Evolutionary conservation across 257 asterid genomes (phyloP), one percentile per base, ranked within the genome.

Genomic region (Solanum piurae): DNA sequence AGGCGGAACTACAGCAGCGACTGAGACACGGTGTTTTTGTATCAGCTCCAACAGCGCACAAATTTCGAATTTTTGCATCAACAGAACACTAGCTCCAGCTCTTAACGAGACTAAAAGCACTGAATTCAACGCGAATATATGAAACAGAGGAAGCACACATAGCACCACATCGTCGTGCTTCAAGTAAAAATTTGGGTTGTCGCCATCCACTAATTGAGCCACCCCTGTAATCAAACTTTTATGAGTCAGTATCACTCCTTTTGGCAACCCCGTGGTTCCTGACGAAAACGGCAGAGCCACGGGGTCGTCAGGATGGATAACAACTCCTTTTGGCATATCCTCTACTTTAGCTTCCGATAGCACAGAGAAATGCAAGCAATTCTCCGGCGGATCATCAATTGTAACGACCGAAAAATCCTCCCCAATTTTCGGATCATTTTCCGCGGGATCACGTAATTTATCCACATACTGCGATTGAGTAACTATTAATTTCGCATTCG

Each of bases 1-100:
- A 83, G 98, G 98, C 77, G 98, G 98, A 88, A 95, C 98, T 84
- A 94, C 97, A 64, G 96, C 95, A 12, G 97, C 98, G 79, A 95
- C 93, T 25, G 98, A 91, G 64, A 95, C 98, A 1, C 91, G 88
- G 90, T 95, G 91, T 68, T 37, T 90, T 90, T 95, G 94, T 9
- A 94, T 94, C 89, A 95, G 79, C 90, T 95, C 95, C 88, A 94
- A 37, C 38, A 95, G 83, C 83, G 94, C 40, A 2, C 91, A 92
- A 8, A 95, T 95, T 87, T 95, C 98, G 86, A 95, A 95, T 72
- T 93, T 95, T 62, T 90, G 94, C 98, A 95, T 94, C 64, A 95
- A 27, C 33, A 95, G 23, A 6, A 95, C 94, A 9, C 88, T 90
- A 1, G 95, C 94, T 5, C 98, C 98, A 0, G 95, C 98, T 49